phyloP scores from a whole-genome alignment of 2,329 filamentous ascomycete genomes.

The Calonectria fujianensis region DNA sequence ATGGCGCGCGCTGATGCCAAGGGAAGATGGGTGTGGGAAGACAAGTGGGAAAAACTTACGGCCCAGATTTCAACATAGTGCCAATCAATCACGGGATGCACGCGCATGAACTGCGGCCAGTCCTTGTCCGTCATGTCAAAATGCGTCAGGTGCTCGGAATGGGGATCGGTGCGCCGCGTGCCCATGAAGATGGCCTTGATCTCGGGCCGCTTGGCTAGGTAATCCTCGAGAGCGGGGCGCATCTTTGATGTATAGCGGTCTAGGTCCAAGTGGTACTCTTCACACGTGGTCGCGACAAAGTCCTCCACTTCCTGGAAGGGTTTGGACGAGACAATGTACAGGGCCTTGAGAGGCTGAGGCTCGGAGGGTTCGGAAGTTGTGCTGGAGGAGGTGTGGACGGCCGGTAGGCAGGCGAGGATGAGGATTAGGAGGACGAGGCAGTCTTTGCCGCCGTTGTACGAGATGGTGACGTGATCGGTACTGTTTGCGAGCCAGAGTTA shows the following conservation, averaged over 20 bases:
- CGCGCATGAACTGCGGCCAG: slow-evolving; percentile 94
- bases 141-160: slow-evolving; percentile 84
- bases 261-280: slow-evolving; percentile 84
- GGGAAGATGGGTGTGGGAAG: background rate
- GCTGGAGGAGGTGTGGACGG: slow-evolving; percentile 56
- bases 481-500: slow-evolving; percentile 63
- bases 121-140: slow-evolving; percentile 92
- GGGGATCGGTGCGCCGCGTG: slow-evolving; percentile 94
- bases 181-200: slow-evolving; percentile 76
- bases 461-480: slow-evolving; percentile 86
- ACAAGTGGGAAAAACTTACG: slow-evolving; percentile 71
- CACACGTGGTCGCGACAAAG: slow-evolving; percentile 83
- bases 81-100: slow-evolving; percentile 98
- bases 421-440: slow-evolving; percentile 94
- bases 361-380: slow-evolving; percentile 40
- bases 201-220: slow-evolving; percentile 77
- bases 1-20: background rate
- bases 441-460: slow-evolving; percentile 99
- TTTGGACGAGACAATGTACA: slow-evolving; percentile 91
- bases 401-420: slow-evolving; percentile 80
- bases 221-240: slow-evolving; percentile 86
- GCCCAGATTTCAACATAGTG: slow-evolving; percentile 93
- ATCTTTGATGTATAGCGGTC: slow-evolving; percentile 86
- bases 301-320: slow-evolving; percentile 91
- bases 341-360: slow-evolving; percentile 78